Evolutionary conservation across 805 yeast species (phyloP), one percentile per base, ranked within the genome.

Genomic region (Lachancea thermotolerans): DNA sequence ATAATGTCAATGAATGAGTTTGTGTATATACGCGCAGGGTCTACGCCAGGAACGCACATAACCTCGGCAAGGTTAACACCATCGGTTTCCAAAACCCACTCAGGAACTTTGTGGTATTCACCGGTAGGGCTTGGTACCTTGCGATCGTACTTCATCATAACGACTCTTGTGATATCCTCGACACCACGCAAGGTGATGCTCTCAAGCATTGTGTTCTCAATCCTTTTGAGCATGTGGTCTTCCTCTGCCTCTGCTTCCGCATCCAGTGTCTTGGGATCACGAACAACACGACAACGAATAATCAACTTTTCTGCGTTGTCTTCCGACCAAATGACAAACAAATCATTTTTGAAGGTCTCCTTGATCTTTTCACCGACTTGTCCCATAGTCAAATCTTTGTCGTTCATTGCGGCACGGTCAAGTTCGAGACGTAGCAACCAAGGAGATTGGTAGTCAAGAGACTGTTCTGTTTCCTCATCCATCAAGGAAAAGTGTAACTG

Each of bases 71-170:
- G 75, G 61, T 91, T 95, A 46, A 87, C 91, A 74, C 99, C 99
- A 71, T 93, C 99, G 2, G 99, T 91, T 77, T 93, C 99, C 65
- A 93, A 76, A 33, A 91, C 97, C 97, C 98, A 93, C 66, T 93
- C 98, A 63, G 87, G 90, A 51, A 83, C 83, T 70, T 89, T 93
- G 49, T 79, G 77, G 59, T 72, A 93, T 51, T 87, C 97, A 56
- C 99, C 99, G 40, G 84, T 74, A 35, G 74, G 82, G 59, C 85
- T 89, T 48, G 91, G 85, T 38, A 73, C 60, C 51, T 78, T 81
- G 51, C 78, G 75, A 62, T 84, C 87, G 57, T 84, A 85, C 62
- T 84, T 85, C 90, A 84, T 85, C 90, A 85, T 84, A 28, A 71
- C 75, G 38, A 71, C 75, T 63, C 96, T 85, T 30, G 86, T 76